Evolutionary conservation across 495 filamentous ascomycete species (phyloP).

Genomic region (Chaetomium cochliodes): DNA sequence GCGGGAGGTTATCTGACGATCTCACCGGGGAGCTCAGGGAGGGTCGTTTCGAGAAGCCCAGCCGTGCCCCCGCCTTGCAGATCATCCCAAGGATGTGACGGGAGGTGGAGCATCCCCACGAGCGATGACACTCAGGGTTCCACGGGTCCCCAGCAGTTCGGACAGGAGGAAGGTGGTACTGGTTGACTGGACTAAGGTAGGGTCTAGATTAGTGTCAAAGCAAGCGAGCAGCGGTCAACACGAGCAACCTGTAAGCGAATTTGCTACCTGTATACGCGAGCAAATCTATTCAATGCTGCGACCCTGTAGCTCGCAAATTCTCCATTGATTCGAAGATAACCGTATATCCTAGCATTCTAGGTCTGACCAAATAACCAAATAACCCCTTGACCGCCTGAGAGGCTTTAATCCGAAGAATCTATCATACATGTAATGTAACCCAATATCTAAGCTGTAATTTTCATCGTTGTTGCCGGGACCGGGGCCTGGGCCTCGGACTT

Average conservation of each 20-base stretch:
- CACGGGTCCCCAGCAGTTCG: not conserved
- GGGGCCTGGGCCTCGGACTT: not conserved
- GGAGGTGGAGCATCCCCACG: too few relatives aligned
- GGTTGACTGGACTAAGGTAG: not conserved
- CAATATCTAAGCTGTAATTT: not conserved
- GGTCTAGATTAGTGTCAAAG: too few relatives aligned
- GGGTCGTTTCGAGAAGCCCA: not conserved
- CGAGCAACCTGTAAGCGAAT: too few relatives aligned
- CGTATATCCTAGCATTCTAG: too few relatives aligned
- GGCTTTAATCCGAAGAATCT: not conserved
- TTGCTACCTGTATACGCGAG: too few relatives aligned
- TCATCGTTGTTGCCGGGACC: not conserved
- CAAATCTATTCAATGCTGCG: too few relatives aligned
- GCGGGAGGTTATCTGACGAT: slow-evolving; percentile 8
- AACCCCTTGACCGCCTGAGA: too few relatives aligned
- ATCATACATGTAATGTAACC: not conserved
- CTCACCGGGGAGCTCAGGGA: not conserved
- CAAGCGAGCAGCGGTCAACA: too few relatives aligned
- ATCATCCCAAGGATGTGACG: too few relatives aligned
- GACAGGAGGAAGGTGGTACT: not conserved
- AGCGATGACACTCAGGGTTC: not conserved
- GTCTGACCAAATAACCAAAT: too few relatives aligned
- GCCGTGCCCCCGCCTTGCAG: not conserved
- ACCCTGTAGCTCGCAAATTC: too few relatives aligned
- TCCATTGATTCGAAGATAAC: too few relatives aligned